phyloP scores from a whole-genome alignment of 495 filamentous ascomycete species.

The Talaromyces thailandensis region DNA sequence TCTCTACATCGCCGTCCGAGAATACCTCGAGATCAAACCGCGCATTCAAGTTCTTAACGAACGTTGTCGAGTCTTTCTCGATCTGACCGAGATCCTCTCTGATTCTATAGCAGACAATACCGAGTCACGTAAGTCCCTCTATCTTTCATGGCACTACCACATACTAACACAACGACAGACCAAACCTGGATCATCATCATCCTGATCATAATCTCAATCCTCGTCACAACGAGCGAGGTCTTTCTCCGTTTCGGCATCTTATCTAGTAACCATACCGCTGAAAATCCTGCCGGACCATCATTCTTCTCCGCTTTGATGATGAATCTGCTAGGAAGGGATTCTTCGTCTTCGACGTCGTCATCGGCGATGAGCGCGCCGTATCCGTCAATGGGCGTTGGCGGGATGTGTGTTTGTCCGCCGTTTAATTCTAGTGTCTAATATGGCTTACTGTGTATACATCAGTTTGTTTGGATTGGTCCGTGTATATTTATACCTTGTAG shows the following conservation, averaged over 20 bases:
- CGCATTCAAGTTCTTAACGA: conserved; percentile 95
- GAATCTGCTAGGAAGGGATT: conserved; percentile 1
- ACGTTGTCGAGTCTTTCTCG: conserved; percentile 91
- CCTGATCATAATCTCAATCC: conserved; percentile 81
- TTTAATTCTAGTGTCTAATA: conserved; percentile 1
- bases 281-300: conserved; percentile 1
- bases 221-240: conserved; percentile 86
- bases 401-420: not conserved
- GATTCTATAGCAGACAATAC: conserved; percentile 89
- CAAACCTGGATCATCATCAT: conserved; percentile 98
- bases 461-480: not conserved
- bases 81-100: conserved; percentile 88
- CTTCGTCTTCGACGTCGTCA: not conserved
- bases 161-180: conserved; percentile 17
- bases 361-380: not conserved
- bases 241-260: conserved; percentile 71
- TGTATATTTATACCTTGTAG: not conserved
- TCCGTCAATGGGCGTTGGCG: not conserved
- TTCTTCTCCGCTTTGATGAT: conserved; percentile 1
- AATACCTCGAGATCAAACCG: conserved; percentile 95
- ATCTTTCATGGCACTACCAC: not conserved
- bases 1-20: conserved; percentile 87
- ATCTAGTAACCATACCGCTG: conserved; percentile 2
- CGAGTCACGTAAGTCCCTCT: conserved; percentile 59
- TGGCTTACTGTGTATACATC: not conserved